phyloP scores from a whole-genome alignment of 1,284 basidiomycete genomes.

The Trichosporon ovoides region DNA sequence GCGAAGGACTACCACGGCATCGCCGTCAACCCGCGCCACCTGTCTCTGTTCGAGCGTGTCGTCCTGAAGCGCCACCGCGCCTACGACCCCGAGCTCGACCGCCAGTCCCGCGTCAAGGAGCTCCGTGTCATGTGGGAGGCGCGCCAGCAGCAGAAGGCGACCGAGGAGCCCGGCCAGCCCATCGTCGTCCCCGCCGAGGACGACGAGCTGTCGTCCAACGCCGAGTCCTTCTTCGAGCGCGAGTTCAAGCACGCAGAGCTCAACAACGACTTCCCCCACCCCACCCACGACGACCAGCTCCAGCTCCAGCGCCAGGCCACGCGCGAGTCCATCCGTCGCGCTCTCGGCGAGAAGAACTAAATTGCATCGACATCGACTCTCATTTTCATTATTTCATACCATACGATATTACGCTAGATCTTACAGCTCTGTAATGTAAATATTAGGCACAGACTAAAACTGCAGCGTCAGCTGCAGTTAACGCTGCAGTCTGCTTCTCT shows the following conservation, averaged over 20 bases:
- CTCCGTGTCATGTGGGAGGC: conserved; percentile 50
- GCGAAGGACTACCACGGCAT: conserved; percentile 55
- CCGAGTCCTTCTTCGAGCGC: conserved; percentile 28
- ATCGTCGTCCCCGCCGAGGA: conserved; percentile 29
- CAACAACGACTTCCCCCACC: background rate
- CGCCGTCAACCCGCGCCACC: conserved; percentile 54
- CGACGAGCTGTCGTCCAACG: conserved; percentile 26
- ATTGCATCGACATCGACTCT: no score
- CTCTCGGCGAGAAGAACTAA: background rate
- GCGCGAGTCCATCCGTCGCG: conserved; percentile 22
- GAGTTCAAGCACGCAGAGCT: conserved; percentile 19
- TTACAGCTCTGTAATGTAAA: no score
- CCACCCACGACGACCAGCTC: conserved; percentile 17
- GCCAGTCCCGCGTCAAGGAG: conserved; percentile 52
- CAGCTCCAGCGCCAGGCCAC: conserved; percentile 34
- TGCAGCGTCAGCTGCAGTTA: no score
- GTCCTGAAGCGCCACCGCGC: conserved; percentile 52
- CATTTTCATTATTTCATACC: no score
- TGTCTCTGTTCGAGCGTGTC: conserved; percentile 51
- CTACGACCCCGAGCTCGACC: conserved; percentile 54
- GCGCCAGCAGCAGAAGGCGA: conserved; percentile 23
- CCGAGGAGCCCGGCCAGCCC: conserved; percentile 22
- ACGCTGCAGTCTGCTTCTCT: no score
- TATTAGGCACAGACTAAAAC: no score
- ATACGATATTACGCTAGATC: no score